Evolutionary conservation across 2,329 filamentous ascomycete genomes (phyloP).

Genomic region (Clonostachys sp.): DNA sequence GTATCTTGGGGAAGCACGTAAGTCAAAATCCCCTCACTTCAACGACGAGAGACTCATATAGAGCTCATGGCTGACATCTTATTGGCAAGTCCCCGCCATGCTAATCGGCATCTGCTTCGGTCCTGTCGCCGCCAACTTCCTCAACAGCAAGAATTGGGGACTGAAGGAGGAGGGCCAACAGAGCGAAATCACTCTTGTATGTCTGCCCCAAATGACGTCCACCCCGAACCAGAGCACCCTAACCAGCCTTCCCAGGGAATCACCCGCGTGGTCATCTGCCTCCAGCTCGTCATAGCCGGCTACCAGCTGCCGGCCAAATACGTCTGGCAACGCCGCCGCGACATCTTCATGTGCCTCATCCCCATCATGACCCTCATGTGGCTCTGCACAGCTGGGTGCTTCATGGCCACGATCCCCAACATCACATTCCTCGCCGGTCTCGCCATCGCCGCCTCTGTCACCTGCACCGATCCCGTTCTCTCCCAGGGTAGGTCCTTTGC

Average conservation of each 20-base stretch:
- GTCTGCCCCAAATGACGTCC: conserved; percentile 3
- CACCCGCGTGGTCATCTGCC: conserved; percentile 53
- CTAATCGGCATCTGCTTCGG: conserved; percentile 48
- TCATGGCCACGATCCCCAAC: conserved; percentile 49
- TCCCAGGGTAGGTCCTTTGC: conserved; percentile 36
- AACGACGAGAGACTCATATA: background rate
- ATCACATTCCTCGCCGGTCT: conserved; percentile 49
- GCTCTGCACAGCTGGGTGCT: conserved; percentile 51
- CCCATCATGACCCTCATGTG: conserved; percentile 61
- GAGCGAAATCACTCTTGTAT: conserved; percentile 31
- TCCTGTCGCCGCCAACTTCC: conserved; percentile 46
- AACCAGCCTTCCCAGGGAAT: conserved; percentile 26
- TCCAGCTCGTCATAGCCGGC: conserved; percentile 60
- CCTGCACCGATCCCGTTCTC: conserved; percentile 58
- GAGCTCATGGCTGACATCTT: background rate
- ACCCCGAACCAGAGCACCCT: conserved; percentile 1
- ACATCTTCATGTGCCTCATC: conserved; percentile 49
- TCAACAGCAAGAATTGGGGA: conserved; percentile 38
- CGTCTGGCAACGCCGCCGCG: conserved; percentile 39
- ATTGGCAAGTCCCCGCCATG: conserved; percentile 47
- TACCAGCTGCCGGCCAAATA: conserved; percentile 58
- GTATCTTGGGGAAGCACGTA: conserved; percentile 52
- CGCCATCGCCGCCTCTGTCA: conserved; percentile 56
- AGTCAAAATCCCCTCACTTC: conserved; percentile 10
- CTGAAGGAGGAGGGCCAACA: conserved; percentile 20